A percentile compares a stretch with the other conserved stretches of the same genome.
phyloP scores from a whole-genome alignment of 2,329 filamentous ascomycete genomes.

The Cytospora leucostoma region DNA sequence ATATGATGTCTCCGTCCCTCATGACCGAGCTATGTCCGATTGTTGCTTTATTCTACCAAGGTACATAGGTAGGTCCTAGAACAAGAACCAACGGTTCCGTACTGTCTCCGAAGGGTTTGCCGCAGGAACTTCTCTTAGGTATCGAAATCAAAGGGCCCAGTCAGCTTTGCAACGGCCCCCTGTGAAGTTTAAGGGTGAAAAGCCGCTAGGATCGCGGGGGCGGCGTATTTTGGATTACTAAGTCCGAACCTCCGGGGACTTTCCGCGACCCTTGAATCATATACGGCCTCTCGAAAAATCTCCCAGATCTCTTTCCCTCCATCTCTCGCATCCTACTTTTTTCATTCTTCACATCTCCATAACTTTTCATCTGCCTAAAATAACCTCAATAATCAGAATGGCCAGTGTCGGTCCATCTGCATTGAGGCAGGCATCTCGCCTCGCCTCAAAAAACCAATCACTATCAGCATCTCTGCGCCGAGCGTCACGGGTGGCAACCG shows the following conservation, averaged over 20 bases:
- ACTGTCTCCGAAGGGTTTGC: too few species aligned
- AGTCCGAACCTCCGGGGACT: constrained; percentile 4
- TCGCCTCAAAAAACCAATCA: constrained; percentile 47
- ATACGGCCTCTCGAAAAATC: constrained; percentile 19
- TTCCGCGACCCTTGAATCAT: constrained; percentile 8
- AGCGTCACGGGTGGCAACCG: constrained; percentile 38
- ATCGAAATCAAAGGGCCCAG: too few species aligned
- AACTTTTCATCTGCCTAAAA: background rate
- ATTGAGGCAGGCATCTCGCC: constrained; percentile 73
- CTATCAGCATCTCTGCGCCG: constrained; percentile 40
- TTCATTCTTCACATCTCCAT: constrained; percentile 12
- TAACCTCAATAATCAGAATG: constrained; percentile 46
- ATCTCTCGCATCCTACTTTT: constrained; percentile 25
- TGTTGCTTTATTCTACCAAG: too few species aligned
- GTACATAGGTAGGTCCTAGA: too few species aligned
- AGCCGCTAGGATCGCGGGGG: too few species aligned
- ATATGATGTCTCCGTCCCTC: too few species aligned
- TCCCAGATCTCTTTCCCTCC: constrained; percentile 3
- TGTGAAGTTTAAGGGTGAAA: too few species aligned
- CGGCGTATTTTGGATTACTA: background rate
- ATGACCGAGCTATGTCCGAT: too few species aligned
- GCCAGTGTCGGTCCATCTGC: constrained; percentile 66
- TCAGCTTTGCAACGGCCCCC: too few species aligned
- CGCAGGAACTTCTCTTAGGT: too few species aligned
- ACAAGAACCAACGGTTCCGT: too few species aligned